phyloP scores from a whole-genome alignment of 305 asterid species.

The Lippia alba region DNA sequence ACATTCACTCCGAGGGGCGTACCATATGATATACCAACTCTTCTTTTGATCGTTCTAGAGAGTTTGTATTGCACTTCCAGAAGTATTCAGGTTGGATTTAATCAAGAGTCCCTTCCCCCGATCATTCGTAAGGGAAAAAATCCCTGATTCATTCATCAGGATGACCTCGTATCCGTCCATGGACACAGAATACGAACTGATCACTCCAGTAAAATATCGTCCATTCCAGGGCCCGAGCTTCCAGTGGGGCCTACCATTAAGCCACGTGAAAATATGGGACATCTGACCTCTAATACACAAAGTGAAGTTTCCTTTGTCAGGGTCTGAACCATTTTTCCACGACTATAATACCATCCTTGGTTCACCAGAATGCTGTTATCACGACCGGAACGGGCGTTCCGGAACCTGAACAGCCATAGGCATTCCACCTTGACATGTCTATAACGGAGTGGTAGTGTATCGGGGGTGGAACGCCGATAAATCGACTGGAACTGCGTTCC shows the following conservation, averaged over 20 bases:
- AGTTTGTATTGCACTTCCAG: constrained; percentile 18
- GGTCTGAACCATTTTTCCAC: constrained; percentile 39
- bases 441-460: too few species aligned
- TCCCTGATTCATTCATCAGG: constrained; percentile 34
- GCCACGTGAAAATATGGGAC: constrained; percentile 36
- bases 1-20: constrained; percentile 25
- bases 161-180: constrained; percentile 39
- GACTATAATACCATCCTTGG: constrained; percentile 38
- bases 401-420: too few species aligned
- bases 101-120: constrained; percentile 18
- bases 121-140: constrained; percentile 36
- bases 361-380: too few species aligned
- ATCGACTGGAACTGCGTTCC: too few species aligned
- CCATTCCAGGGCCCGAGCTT: constrained; percentile 56
- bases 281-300: constrained; percentile 31
- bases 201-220: constrained; percentile 38
- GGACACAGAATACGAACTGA: constrained; percentile 35
- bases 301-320: constrained; percentile 40
- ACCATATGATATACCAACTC: constrained; percentile 37
- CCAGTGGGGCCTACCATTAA: too few species aligned
- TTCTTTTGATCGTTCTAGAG: constrained; percentile 28
- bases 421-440: too few species aligned
- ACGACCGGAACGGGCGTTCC: too few species aligned
- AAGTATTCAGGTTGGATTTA: constrained; percentile 17
- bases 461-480: too few species aligned